Base-by-base conservation (phyloP, 2,329 filamentous ascomycete genomes). In the Hymenoscyphus linearis region DNA sequence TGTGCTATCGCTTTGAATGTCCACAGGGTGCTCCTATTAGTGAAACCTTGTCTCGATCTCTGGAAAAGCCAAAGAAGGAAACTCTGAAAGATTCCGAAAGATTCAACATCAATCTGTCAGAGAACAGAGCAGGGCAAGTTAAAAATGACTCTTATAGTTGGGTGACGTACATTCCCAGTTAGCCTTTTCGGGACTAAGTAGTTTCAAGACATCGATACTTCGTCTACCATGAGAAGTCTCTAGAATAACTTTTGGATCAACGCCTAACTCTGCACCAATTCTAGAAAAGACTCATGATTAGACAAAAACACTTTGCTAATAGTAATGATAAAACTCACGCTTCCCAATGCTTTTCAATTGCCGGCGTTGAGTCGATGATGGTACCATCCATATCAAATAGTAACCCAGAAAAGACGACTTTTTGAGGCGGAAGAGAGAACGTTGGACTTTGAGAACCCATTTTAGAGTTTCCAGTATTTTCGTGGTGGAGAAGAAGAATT, bases 201-300 rank as follows among this genome's bases (percentile, higher is more conserved):
- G 79, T 73, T 84, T 84, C 62, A 99, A 81, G 2, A 89, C 86
- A 70, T 99, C 95, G 70, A 98, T 96, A 67, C 87, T 91, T 62
- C 95, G 82, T 62, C 93, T 85, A 64, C 95, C 95, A 76, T 99
- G 95, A 4, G 92, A 96, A 10, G 91, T 96, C 70, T 91, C 83
- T 27, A 98, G 82, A 69, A 99, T 98, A 53, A 88, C 84, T 55
- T 87, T 81, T n/a, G 91, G 90, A 66, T 91, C 85, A 25, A 97
- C 87, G 26, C 90, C 90, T 70, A 98, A 88, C 73, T 96, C 90
- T 10, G 83, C 81, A 56, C 89, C 93, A 66, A 93, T 83, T n/a
- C 88, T 91, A 70, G 14, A 36, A 53, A 57, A 60, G 53, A 60
- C 18, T 56, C 14, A 18, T 58, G 44, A 52, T 59, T 34, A 56